Conservation (phyloP, 495 filamentous ascomycete genomes). For the Chlorociboria aeruginascens region DNA sequence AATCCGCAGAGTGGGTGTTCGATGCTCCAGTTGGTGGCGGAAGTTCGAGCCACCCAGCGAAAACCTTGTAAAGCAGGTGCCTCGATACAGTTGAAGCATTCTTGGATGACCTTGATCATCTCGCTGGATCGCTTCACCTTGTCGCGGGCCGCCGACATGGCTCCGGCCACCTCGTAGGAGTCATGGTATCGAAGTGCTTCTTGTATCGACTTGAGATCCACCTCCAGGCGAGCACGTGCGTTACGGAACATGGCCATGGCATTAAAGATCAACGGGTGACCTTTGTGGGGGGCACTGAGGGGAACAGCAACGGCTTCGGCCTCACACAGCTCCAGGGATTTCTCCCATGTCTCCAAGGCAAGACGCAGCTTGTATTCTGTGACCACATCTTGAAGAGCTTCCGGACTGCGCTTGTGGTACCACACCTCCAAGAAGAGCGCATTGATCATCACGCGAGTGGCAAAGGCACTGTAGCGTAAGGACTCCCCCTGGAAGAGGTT, state of each 20-base stretch:
- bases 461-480: slow-evolving; percentile 91
- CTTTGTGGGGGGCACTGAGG: slow-evolving; percentile 88
- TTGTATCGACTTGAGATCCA: slow-evolving; percentile 90
- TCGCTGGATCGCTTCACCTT: slow-evolving; percentile 88
- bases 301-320: slow-evolving; percentile 83
- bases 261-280: slow-evolving; percentile 98
- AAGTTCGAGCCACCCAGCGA: slow-evolving; percentile 94
- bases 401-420: slow-evolving; percentile 95
- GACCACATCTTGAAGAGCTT: slow-evolving; percentile 90
- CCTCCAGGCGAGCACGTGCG: slow-evolving; percentile 81
- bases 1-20: slow-evolving; percentile 95
- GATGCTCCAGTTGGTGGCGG: slow-evolving; percentile 97
- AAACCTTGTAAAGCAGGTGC: slow-evolving; percentile 90
- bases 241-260: slow-evolving; percentile 96
- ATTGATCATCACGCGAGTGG: slow-evolving; percentile 97
- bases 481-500: slow-evolving; percentile 88
- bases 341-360: slow-evolving; percentile 96
- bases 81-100: slow-evolving; percentile 97
- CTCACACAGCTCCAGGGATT: slow-evolving; percentile 86
- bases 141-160: slow-evolving; percentile 88
- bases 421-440: slow-evolving; percentile 96
- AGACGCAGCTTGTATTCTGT: slow-evolving; percentile 97
- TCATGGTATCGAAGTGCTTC: slow-evolving; percentile 96
- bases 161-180: slow-evolving; percentile 88
- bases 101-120: slow-evolving; percentile 97